A percentile compares a stretch with the other conserved stretches of the same genome.
These are phyloP conservation scores for Lipomyces sp. DNA, from an alignment of 805 yeast genomes.

Conservation along the genomic window DNA sequence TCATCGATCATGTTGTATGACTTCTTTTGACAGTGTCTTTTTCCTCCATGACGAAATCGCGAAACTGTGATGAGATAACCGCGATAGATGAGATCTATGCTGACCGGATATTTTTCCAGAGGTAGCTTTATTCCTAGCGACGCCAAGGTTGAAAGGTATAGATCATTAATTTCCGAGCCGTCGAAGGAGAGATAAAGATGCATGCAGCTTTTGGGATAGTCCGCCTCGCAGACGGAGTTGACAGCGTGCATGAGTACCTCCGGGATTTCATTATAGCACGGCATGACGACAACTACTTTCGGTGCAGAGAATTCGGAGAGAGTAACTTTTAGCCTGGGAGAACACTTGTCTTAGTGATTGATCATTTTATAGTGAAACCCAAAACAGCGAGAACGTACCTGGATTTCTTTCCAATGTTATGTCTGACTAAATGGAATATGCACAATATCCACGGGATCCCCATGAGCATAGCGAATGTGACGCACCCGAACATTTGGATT, in stretches of 20 bases:
- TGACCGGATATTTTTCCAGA: slow-evolving; percentile 16
- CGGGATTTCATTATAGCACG: slow-evolving; percentile 25
- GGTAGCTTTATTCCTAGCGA: slow-evolving; percentile 19
- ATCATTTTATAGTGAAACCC: too few relatives aligned
- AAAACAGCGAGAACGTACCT: slow-evolving; percentile 7
- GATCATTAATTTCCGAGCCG: slow-evolving; percentile 22
- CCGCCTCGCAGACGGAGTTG: slow-evolving; percentile 21
- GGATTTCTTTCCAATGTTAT: slow-evolving; percentile 9
- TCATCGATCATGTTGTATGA: slow-evolving; percentile 19
- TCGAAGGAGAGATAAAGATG: slow-evolving; percentile 26
- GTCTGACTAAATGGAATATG: slow-evolving; percentile 13
- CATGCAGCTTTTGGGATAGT: slow-evolving; percentile 19
- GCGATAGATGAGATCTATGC: slow-evolving; percentile 16
- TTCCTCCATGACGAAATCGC: slow-evolving; percentile 25
- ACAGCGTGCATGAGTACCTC: slow-evolving; percentile 20
- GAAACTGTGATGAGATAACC: slow-evolving; percentile 24
- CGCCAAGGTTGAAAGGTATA: slow-evolving; percentile 18
- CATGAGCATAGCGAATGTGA: slow-evolving; percentile 14
- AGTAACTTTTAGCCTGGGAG: neutral
- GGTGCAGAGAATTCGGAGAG: slow-evolving; percentile 20
- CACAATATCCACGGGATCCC: slow-evolving; percentile 23
- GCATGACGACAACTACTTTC: slow-evolving; percentile 27
- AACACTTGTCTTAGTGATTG: too few relatives aligned
- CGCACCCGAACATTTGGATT: slow-evolving; percentile 18
- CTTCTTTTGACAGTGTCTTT: slow-evolving; percentile 26